phyloP scores from a whole-genome alignment of 805 yeast genomes.

The Myxozyma sirexii region DNA sequence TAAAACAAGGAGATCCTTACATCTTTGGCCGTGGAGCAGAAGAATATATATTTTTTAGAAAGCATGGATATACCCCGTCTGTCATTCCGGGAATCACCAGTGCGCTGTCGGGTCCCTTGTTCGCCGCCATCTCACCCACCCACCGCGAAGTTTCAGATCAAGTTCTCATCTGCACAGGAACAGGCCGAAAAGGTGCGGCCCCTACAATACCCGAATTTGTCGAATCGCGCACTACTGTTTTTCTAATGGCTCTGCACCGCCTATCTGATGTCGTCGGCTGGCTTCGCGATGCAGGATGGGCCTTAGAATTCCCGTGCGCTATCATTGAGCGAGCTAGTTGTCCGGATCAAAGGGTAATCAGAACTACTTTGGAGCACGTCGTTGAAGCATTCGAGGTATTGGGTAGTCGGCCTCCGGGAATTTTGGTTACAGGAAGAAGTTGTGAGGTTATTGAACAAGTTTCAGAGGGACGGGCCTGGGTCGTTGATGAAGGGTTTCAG shows the following conservation, averaged over 20 bases:
- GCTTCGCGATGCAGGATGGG: constrained; percentile 67
- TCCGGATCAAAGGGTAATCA: constrained; percentile 83
- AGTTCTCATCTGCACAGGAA: constrained; percentile 90
- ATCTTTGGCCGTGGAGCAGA: constrained; percentile 97
- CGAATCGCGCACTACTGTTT: constrained; percentile 74
- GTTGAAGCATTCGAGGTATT: constrained; percentile 71
- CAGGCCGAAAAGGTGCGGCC: constrained; percentile 82
- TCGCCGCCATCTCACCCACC: constrained; percentile 84
- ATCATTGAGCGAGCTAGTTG: constrained; percentile 90
- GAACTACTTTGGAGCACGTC: constrained; percentile 69
- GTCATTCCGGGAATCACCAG: constrained; percentile 90
- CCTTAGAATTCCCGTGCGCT: constrained; percentile 71
- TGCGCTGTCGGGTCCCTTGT: constrained; percentile 83
- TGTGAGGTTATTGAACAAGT: constrained; percentile 56
- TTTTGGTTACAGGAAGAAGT: constrained; percentile 77
- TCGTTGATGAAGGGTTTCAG: constrained; percentile 51
- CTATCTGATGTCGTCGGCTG: constrained; percentile 44
- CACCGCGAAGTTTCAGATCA: constrained; percentile 92
- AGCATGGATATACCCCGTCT: constrained; percentile 67
- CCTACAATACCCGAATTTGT: constrained; percentile 79
- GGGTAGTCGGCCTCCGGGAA: constrained; percentile 92
- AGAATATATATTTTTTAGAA: constrained; percentile 69
- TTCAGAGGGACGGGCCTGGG: constrained; percentile 46
- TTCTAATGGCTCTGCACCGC: constrained; percentile 87
- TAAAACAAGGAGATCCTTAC: constrained; percentile 97